A percentile compares a stretch with the other conserved stretches of the same genome.
phyloP scores from a whole-genome alignment of 148 eudicot species.

The Rhododendron ovatum region DNA sequence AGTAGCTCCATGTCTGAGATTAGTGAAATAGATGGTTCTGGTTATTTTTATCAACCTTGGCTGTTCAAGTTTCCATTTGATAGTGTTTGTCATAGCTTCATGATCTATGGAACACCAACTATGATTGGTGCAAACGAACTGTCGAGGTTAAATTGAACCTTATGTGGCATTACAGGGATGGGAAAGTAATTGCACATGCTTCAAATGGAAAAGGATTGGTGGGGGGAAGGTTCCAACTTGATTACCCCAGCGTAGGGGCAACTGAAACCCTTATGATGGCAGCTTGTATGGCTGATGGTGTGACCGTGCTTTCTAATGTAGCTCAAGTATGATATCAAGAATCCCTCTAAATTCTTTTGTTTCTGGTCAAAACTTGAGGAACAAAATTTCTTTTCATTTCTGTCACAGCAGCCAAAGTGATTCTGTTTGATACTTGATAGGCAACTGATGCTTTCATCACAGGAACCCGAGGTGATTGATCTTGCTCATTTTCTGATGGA shows the following conservation, averaged over 20 bases:
- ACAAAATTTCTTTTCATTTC: background rate
- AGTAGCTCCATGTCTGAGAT: background rate
- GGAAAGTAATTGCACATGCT: conserved; percentile 12
- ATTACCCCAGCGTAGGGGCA: conserved; percentile 25
- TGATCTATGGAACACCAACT: background rate
- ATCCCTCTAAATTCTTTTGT: background rate
- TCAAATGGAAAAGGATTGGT: conserved; percentile 17
- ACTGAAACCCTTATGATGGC: conserved; percentile 32
- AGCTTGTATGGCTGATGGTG: conserved; percentile 23
- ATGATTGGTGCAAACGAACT: background rate
- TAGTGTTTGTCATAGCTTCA: background rate
- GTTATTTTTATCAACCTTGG: background rate
- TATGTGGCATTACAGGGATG: conserved; percentile 11
- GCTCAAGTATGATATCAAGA: conserved; percentile 18
- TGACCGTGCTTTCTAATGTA: conserved; percentile 18
- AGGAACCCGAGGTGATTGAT: conserved; percentile 25
- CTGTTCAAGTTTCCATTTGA: background rate
- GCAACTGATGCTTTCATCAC: background rate
- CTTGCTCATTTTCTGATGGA: conserved; percentile 12
- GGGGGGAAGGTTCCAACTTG: conserved; percentile 18
- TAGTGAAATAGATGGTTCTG: background rate
- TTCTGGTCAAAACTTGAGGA: background rate
- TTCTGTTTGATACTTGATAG: background rate
- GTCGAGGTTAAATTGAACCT: background rate
- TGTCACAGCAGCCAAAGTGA: background rate